phyloP scores from a whole-genome alignment of 169 alveolate species.

The Babesia ovis region DNA sequence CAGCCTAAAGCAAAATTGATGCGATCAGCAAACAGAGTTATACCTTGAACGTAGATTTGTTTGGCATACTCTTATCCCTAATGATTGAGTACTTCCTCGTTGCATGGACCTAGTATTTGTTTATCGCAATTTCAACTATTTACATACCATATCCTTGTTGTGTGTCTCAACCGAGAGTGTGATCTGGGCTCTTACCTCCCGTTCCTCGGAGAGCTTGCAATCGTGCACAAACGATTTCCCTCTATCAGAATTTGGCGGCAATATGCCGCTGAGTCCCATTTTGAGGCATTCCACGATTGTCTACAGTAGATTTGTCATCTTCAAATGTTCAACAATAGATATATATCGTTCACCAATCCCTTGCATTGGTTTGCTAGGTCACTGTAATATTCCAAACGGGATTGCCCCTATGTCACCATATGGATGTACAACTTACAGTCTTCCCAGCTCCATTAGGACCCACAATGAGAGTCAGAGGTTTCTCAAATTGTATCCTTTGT shows the following conservation, averaged over 20 bases:
- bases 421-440: conserved; percentile 83
- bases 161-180: conserved; percentile 76
- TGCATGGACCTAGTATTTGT: conserved; percentile 62
- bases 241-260: conserved; percentile 94
- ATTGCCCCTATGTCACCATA: no score
- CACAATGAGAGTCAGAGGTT: conserved; percentile 95
- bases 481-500: conserved; percentile 90
- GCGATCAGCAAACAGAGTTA: no score
- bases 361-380: no score
- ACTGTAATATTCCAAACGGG: no score
- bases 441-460: conserved; percentile 99
- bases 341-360: no score
- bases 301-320: conserved; percentile 67
- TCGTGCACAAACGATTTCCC: conserved; percentile 95
- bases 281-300: conserved; percentile 95
- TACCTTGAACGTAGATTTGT: conserved; percentile 75
- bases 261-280: conserved; percentile 92
- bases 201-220: conserved; percentile 83
- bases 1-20: conserved; percentile 10
- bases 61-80: conserved; percentile 71
- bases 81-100: conserved; percentile 83
- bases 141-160: conserved; percentile 65
- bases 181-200: conserved; percentile 89
- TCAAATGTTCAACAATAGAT: no score
- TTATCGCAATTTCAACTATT: not conserved